Base-by-base conservation (phyloP, 495 filamentous ascomycete species). In the Penicillium salamii region DNA sequence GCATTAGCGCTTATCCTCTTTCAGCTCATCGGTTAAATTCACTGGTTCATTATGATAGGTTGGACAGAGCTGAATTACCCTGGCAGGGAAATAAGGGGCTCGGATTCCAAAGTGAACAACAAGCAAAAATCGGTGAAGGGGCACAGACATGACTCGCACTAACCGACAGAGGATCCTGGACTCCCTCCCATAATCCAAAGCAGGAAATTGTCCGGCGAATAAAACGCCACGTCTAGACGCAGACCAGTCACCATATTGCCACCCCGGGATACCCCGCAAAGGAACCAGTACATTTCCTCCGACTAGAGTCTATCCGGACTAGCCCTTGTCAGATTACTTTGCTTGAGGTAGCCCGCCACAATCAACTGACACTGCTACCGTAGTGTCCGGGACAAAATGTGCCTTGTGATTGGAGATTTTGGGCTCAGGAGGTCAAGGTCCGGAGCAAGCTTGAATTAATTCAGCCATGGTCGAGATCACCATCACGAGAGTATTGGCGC, bases 361-460 rank as follows among this genome's bases (percentile, higher is more conserved):
- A 63, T 59, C 50, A 55, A 64, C 42, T 46, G 41, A 52, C 58
- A 39, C 48, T 64, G 54, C 54, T 53, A 57, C 58, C 23, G 44
- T 57, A 51, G 42, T 52, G 39, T 38, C 36, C 44, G 44, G 54
- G 35, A 42, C n/a, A n/a, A 49, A 58, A 57, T 53, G 49, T 31
- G 31, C 38, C 13, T 49, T 8, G 33, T 42, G 52, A 45, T 12
- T 49, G 53, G 57, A 51, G 43, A 52, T 53, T 46, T 50, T 35
- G 49, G 39, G 41, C 45, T 53, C 14, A 41, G 46, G 53, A 50
- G 59, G 62, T 59, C 57, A 50, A 49, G 49, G 47, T 56, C 58
- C 54, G 58, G 52, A 55, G 52, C 43, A 69, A 67, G 62, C 64
- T 69, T 61, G 35, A 40, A 54, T 48, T 34, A 61, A 63, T 56